Evolutionary conservation across 768 basidiomycete species (phyloP), one percentile per base, ranked within the genome.

Genomic region (Boletus sp.): DNA sequence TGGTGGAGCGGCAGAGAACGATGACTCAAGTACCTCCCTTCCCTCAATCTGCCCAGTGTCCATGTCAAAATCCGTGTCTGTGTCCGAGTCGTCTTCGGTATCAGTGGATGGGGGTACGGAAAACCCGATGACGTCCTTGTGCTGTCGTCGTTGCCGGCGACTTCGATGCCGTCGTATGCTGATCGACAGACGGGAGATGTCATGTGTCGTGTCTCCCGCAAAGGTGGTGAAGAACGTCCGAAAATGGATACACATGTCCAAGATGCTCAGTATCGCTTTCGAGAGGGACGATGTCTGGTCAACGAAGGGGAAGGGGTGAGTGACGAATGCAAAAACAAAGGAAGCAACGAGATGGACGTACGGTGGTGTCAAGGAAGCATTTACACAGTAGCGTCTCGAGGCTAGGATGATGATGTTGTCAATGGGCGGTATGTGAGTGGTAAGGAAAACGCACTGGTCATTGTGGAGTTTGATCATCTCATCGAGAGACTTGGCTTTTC

Each of bases 191-290:
- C 74, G 77, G 5, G 73, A 75, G 37, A 74, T 70, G 53, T 87
- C 87, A 50, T 80, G 82, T 1, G 83, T 85, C 2, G 78, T 79
- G 56, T 85, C 79, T 2, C 84, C 84, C 14, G 79, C 78, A 61
- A 83, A 83, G 0, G 82, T 70, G 21, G 79, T 70, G 61, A 90
- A 88, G 48, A 80, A 73, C 43, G 83, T 79, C 55, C 79, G 81
- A 68, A 92, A 92, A 60, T 83, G 80, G 5, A 92, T 71, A 35
- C 81, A 78, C 75, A 90, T 83, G 67, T 93, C 88, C 27, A 92
- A 74, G 54, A 90, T 79, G 8, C 83, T 83, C 21, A 87, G 57
- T 44, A 93, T 80, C 23, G 84, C 80, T 56, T 80, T 80, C 62
- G 84, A 82, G 8, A 90, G 72, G 17, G 85, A 76, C 0, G 79